Evolutionary conservation across 768 basidiomycete species (phyloP), one percentile per base, ranked within the genome.

Genomic region (Glaciozyma antarctica): DNA sequence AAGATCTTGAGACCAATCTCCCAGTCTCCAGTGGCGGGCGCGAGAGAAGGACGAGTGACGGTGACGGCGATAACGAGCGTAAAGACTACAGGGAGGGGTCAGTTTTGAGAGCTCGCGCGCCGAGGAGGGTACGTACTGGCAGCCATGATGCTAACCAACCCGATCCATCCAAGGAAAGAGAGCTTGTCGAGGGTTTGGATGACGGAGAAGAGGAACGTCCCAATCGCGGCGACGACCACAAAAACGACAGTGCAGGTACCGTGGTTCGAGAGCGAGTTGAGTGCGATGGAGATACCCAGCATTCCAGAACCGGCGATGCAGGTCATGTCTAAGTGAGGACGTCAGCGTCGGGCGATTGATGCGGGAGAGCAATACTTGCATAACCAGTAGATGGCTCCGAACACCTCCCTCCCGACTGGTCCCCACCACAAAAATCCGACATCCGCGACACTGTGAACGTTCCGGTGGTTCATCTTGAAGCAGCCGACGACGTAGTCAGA

Each of bases 211-310:
- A 68, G 56, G 58, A 65, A 65, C 53, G 66, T 65, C 41, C 73
- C 56, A 68, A 76, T 54, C 12, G 73, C 71, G 28, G 70, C 73
- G 57, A 77, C 72, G 4, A 69, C 75, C 15, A 75, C 75, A n/a
- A 74, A 78, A 26, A 74, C 75, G 54, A 75, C 75, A 5, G 77
- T 77, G 64, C 78, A 78, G 2, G 76, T 75, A 10, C 72, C 75
- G 67, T 77, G 76, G 17, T 62, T 54, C 22, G 75, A 72, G 77
- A 70, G 52, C 76, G 72, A 71, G 77, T 77, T 54, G 76, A 70
- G 2, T n/a, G 78, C 75, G 68, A 76, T 75, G 2, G 76, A 75
- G 41, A 76, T 67, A 13, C 73, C 72, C 21, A 78, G 71, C 57
- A 77, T 67, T 17, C 72, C 75, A 21, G 73, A 69, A 24, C 73